phyloP scores from a whole-genome alignment of 2,329 filamentous ascomycete genomes.

The Chrysosporium queenslandicum region DNA sequence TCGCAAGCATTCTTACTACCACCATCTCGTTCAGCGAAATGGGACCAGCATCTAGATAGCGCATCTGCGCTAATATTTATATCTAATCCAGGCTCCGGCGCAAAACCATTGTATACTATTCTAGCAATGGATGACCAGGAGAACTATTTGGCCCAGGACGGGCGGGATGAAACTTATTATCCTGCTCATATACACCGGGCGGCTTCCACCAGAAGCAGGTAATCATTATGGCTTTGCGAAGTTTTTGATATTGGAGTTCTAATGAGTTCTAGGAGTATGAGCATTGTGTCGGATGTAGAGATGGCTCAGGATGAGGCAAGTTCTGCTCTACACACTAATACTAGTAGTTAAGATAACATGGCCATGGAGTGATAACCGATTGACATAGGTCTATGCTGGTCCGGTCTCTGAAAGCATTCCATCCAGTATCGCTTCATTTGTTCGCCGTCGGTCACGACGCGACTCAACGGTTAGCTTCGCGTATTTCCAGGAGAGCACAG shows the following conservation, averaged over 20 bases:
- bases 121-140: constrained; percentile 24
- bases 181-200: constrained; percentile 8
- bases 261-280: constrained; percentile 29
- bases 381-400: constrained; percentile 63
- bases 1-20: background rate
- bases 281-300: constrained; percentile 89
- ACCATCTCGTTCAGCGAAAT: background rate
- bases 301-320: constrained; percentile 92
- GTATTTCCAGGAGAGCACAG: constrained; percentile 68
- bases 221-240: constrained; percentile 14
- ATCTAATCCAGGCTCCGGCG: background rate
- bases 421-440: constrained; percentile 83
- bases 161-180: constrained; percentile 1
- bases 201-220: constrained; percentile 34
- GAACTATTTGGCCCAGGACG: constrained; percentile 21
- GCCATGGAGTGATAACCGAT: background rate
- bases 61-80: background rate
- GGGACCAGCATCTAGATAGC: background rate
- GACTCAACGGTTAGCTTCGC: constrained; percentile 84
- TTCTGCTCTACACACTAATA: too few species aligned
- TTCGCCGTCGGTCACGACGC: constrained; percentile 67
- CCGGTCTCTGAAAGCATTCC: constrained; percentile 94
- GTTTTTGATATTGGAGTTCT: background rate
- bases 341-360: too few species aligned
- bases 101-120: background rate